Conservation (phyloP, 2,329 filamentous ascomycete species). For the Aquanectria penicillioides region DNA sequence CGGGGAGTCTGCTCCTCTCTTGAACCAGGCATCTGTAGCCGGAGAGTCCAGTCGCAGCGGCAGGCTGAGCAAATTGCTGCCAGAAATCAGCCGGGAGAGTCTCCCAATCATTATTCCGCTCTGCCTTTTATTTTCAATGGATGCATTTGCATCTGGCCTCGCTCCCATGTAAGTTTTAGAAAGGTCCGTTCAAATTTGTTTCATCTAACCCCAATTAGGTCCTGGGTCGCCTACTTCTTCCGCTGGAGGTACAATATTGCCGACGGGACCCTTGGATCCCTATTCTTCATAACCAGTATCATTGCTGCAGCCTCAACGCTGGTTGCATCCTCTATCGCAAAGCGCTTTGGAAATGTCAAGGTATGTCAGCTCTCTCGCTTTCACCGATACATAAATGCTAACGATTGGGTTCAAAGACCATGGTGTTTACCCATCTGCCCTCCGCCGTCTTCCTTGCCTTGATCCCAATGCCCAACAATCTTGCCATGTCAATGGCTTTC, state of each 20-base stretch:
- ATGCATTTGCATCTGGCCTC: constrained; percentile 77
- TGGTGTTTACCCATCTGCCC: constrained; percentile 80
- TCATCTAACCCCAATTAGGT: constrained; percentile 42
- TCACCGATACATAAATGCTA: neutral
- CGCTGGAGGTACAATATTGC: constrained; percentile 58
- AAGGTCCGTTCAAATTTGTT: neutral
- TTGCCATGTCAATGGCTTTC: constrained; percentile 66
- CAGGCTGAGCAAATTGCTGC: constrained; percentile 51
- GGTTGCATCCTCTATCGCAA: constrained; percentile 63
- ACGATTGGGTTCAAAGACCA: constrained; percentile 62
- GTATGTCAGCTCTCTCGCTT: constrained; percentile 51
- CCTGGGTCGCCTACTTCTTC: constrained; percentile 69
- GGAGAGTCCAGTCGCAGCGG: neutral
- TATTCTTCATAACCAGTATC: constrained; percentile 65
- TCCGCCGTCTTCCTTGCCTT: constrained; percentile 72
- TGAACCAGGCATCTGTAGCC: constrained; percentile 15
- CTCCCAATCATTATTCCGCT: constrained; percentile 66
- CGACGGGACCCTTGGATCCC: constrained; percentile 60
- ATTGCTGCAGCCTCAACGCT: constrained; percentile 63
- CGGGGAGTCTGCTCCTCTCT: constrained; percentile 41
- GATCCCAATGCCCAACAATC: constrained; percentile 65
- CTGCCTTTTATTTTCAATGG: constrained; percentile 73
- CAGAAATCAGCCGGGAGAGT: constrained; percentile 67
- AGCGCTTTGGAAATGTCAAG: constrained; percentile 70
- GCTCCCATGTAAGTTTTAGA: constrained; percentile 65